Conservation (phyloP, 805 yeast genomes). For the Debaryomyces tyrocola region DNA sequence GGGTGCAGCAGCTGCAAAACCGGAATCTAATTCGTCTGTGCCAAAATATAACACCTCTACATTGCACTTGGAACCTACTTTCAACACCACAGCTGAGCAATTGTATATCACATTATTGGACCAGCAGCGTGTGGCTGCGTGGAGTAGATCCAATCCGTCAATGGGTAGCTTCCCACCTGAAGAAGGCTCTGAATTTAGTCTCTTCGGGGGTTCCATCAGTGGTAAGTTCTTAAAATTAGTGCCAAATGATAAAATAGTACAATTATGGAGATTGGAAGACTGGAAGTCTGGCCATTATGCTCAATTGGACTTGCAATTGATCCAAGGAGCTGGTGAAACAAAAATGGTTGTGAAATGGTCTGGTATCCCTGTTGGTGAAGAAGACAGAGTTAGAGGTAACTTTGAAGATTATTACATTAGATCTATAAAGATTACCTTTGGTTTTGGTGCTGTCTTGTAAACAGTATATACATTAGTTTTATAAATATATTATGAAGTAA, state of each 20-base stretch:
- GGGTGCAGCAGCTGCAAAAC: constrained; percentile 10
- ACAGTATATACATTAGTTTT: too few relatives aligned
- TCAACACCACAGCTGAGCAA: constrained; percentile 87
- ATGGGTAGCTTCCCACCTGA: constrained; percentile 49
- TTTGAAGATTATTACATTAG: constrained; percentile 88
- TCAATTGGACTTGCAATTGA: constrained; percentile 59
- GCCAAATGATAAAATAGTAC: constrained; percentile 59
- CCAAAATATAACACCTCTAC: constrained; percentile 81
- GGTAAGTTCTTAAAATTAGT: constrained; percentile 66
- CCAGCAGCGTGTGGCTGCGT: constrained; percentile 77
- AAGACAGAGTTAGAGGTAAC: constrained; percentile 79
- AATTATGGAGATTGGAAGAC: constrained; percentile 83
- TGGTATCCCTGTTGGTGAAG: constrained; percentile 95
- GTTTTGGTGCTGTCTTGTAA: constrained; percentile 88
- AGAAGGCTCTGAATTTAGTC: constrained; percentile 61
- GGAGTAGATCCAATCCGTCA: constrained; percentile 77
- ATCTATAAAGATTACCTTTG: constrained; percentile 88
- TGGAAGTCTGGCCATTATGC: constrained; percentile 91
- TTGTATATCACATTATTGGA: constrained; percentile 75
- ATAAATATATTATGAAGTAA: too few relatives aligned
- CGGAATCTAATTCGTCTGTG: constrained; percentile 21
- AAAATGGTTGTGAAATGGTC: constrained; percentile 72
- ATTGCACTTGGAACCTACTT: constrained; percentile 71
- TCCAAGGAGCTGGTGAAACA: constrained; percentile 84
- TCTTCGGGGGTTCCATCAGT: constrained; percentile 85